Percentiles rank a stretch among this genome's conserved stretches.
These are phyloP conservation scores for Boletales sp. DNA, from an alignment of 768 basidiomycete genomes.

Conservation along the genomic window DNA sequence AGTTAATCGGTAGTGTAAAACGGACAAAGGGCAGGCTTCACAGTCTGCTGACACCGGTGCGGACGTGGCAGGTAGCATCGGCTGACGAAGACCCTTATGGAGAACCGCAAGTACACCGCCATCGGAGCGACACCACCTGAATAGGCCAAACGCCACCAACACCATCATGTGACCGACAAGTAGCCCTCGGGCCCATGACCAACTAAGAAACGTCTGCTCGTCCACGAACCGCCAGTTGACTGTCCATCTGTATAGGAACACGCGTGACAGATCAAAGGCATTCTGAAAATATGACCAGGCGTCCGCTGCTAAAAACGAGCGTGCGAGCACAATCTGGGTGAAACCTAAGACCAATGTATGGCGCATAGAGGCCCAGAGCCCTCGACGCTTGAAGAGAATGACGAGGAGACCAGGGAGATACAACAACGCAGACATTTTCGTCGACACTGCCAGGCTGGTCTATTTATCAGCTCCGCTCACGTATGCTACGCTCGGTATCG, in stretches of 20 bases:
- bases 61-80: constrained; percentile 46
- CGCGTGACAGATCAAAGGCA: constrained; percentile 85
- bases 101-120: constrained; percentile 65
- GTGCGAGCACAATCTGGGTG: constrained; percentile 59
- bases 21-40: constrained; percentile 34
- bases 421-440: constrained; percentile 93
- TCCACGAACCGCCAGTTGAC: constrained; percentile 94
- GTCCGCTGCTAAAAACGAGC: constrained; percentile 64
- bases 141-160: constrained; percentile 63
- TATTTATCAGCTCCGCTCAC: neutral
- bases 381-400: constrained; percentile 71
- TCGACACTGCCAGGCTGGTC: constrained; percentile 58
- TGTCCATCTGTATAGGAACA: constrained; percentile 95
- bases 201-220: constrained; percentile 72
- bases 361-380: constrained; percentile 49
- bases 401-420: constrained; percentile 88
- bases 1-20: constrained; percentile 13
- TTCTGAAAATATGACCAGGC: constrained; percentile 61
- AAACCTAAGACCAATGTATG: constrained; percentile 39
- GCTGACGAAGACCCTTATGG: constrained; percentile 47
- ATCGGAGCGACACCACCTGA: constrained; percentile 72
- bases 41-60: constrained; percentile 57
- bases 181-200: constrained; percentile 55
- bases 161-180: constrained; percentile 61
- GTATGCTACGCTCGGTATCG: neutral